Conservation (phyloP, 2,329 filamentous ascomycete genomes). For the Cladosporium halotolerans region DNA sequence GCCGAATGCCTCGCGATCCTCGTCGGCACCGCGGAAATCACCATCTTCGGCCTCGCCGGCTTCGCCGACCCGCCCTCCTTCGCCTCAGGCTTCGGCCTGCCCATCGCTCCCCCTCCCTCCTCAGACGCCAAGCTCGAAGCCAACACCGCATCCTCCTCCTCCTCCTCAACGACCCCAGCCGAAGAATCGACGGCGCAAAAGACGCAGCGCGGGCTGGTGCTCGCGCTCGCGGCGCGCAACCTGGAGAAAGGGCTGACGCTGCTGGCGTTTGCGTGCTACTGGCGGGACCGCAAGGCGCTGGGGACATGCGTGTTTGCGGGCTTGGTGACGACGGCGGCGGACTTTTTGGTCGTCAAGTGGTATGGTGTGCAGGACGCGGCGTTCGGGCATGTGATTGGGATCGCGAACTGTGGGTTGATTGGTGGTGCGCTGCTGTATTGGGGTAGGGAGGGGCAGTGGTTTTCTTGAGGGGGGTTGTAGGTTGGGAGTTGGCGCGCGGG, state of each 20-base stretch:
- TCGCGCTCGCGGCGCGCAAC: slow-evolving; percentile 27
- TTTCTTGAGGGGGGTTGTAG: not conserved
- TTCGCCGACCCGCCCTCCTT: slow-evolving; percentile 29
- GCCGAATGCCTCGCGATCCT: slow-evolving; percentile 32
- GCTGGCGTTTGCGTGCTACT: slow-evolving; percentile 27
- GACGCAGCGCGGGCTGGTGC: slow-evolving; percentile 23
- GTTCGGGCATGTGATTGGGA: slow-evolving; percentile 25
- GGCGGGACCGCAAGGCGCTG: slow-evolving; percentile 26
- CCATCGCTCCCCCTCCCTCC: slow-evolving; percentile 14
- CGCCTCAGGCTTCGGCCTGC: slow-evolving; percentile 30
- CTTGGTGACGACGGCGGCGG: slow-evolving; percentile 25
- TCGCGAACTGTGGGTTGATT: slow-evolving; percentile 23
- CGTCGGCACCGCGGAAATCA: slow-evolving; percentile 27
- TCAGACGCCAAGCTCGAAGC: not conserved
- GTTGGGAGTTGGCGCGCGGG: not conserved
- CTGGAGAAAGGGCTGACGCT: slow-evolving; percentile 28
- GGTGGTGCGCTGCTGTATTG: slow-evolving; percentile 28
- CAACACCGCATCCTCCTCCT: not conserved
- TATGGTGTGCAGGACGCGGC: slow-evolving; percentile 25
- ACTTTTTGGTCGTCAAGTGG: slow-evolving; percentile 25
- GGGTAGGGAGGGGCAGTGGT: slow-evolving; percentile 19
- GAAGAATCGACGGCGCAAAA: slow-evolving; percentile 5
- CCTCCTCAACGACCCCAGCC: not conserved
- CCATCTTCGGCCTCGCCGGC: slow-evolving; percentile 30
- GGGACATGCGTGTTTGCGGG: slow-evolving; percentile 24